Percentiles rank a stretch among this genome's conserved stretches.
Conservation (phyloP, 768 basidiomycete genomes). For the Tulasnella sp. region DNA sequence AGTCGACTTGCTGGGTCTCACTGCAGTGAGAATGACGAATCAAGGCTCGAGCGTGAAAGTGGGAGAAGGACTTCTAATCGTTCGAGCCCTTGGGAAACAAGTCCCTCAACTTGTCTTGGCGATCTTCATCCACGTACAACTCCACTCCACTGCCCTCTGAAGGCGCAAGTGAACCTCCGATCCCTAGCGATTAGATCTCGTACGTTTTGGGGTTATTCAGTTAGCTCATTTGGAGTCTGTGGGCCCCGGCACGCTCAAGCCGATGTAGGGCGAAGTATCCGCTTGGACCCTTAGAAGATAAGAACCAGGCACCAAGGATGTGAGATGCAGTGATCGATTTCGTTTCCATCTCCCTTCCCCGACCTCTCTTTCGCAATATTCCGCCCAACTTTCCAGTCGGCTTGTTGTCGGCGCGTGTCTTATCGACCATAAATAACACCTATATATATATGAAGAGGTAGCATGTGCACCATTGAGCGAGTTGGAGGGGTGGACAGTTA, state of each 20-base stretch:
- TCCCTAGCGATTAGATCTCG: background rate
- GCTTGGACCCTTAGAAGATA: background rate
- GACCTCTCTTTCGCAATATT: too few species aligned
- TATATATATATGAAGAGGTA: background rate
- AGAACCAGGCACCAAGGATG: background rate
- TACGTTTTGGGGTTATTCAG: background rate
- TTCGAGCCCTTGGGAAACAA: background rate
- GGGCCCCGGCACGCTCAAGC: background rate
- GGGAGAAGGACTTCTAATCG: background rate
- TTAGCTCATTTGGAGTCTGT: background rate
- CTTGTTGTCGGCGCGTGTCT: background rate
- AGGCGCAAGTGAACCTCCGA: background rate
- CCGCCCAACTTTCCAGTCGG: background rate
- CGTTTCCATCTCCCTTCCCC: background rate
- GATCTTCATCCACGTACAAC: background rate
- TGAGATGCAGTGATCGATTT: background rate
- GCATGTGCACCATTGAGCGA: background rate
- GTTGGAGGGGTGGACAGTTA: background rate
- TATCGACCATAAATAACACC: background rate
- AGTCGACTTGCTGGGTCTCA: too few species aligned
- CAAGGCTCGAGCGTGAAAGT: background rate
- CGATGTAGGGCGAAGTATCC: background rate
- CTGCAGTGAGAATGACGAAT: background rate
- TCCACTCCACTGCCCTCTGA: background rate
- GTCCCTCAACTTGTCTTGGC: background rate